These are phyloP conservation scores for Plantago elongata DNA, from an alignment of 257 asterid species.

Conservation along the genomic window DNA sequence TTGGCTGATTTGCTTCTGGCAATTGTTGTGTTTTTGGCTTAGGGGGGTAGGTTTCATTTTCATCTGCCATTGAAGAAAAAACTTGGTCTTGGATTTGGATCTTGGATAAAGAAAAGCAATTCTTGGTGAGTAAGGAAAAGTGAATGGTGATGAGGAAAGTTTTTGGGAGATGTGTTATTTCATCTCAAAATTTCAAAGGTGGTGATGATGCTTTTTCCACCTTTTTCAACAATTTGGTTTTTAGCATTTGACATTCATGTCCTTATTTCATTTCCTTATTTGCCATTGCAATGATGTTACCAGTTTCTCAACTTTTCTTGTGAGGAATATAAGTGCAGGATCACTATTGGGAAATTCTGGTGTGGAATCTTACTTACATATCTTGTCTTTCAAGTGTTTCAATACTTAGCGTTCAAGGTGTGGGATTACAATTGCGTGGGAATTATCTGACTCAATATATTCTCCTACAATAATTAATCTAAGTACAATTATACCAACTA, in stretches of 20 bases:
- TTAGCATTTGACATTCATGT: slow-evolving; percentile 29
- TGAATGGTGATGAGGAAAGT: slow-evolving; percentile 32
- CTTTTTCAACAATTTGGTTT: slow-evolving; percentile 18
- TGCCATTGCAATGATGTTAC: neutral
- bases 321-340: neutral
- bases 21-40: slow-evolving; percentile 23
- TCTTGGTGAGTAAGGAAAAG: slow-evolving; percentile 45
- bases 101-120: slow-evolving; percentile 13
- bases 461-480: too few species aligned
- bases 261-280: slow-evolving; percentile 20
- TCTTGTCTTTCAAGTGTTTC: too few species aligned
- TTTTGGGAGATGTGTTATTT: slow-evolving; percentile 47
- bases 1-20: slow-evolving; percentile 28
- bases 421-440: too few species aligned
- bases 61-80: slow-evolving; percentile 54
- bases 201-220: slow-evolving; percentile 29
- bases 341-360: neutral
- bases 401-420: too few species aligned
- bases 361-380: too few species aligned
- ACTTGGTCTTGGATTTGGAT: slow-evolving; percentile 23
- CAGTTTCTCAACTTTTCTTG: neutral
- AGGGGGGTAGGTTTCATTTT: slow-evolving; percentile 21
- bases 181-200: slow-evolving; percentile 29
- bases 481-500: too few species aligned
- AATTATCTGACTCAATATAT: too few species aligned